Percentiles rank a stretch among this genome's conserved stretches.
These are phyloP conservation scores for Wickerhamiella kurtzmanii DNA, from an alignment of 805 yeast species.

Conservation along the genomic window DNA sequence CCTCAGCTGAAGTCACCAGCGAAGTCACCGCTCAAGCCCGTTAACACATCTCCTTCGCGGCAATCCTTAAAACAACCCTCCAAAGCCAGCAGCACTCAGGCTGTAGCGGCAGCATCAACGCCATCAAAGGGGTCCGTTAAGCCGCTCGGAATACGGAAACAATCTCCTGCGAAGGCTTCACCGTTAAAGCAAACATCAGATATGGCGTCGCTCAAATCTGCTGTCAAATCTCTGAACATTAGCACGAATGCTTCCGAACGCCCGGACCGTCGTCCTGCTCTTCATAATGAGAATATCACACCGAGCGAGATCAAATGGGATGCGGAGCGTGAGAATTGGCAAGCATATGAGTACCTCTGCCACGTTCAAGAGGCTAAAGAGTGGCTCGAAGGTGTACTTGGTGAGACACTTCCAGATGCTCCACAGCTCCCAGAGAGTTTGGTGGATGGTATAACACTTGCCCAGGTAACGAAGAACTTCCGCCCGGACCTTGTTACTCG, in stretches of 20 bases:
- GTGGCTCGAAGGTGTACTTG: constrained; percentile 60
- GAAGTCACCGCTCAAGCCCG: neutral
- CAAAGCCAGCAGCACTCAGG: neutral
- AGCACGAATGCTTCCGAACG: constrained; percentile 7
- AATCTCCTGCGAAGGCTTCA: constrained; percentile 2
- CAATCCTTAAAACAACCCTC: neutral
- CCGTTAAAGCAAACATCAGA: constrained; percentile 1
- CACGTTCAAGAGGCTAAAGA: constrained; percentile 67
- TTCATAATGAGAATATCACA: constrained; percentile 20
- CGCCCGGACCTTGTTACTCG: constrained; percentile 49
- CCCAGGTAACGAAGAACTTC: constrained; percentile 59
- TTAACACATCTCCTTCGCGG: neutral
- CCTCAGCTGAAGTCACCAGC: neutral
- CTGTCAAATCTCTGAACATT: neutral
- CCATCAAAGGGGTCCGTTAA: neutral
- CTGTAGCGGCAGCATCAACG: neutral
- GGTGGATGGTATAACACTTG: constrained; percentile 75
- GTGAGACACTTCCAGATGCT: constrained; percentile 43
- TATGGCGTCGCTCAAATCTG: neutral
- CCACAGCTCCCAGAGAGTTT: constrained; percentile 51
- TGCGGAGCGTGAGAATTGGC: constrained; percentile 30
- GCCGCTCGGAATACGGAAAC: neutral
- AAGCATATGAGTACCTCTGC: constrained; percentile 67
- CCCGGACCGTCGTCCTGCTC: constrained; percentile 24
- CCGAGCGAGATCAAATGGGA: constrained; percentile 25